A percentile compares a stretch with the other conserved stretches of the same genome.
These are phyloP conservation scores for Ceratocystiopsis sp. DNA, from an alignment of 2,329 filamentous ascomycete genomes.

Conservation along the genomic window DNA sequence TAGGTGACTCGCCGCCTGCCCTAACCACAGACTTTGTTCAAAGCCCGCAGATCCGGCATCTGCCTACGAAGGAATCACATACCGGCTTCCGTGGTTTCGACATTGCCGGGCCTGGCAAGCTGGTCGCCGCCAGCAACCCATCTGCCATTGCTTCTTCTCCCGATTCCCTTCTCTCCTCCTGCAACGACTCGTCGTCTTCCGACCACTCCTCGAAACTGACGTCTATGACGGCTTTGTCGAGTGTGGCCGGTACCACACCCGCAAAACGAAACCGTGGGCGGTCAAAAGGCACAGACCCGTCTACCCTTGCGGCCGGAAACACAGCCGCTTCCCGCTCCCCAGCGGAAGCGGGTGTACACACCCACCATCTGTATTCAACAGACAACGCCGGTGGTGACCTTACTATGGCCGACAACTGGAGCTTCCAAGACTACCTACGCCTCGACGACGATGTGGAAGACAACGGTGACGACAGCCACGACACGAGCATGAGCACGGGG, in stretches of 20 bases:
- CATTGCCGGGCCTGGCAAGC: neutral
- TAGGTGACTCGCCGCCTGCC: conserved; percentile 11
- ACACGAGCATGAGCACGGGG: neutral
- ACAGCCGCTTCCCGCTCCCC: neutral
- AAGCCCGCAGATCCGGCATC: conserved; percentile 2
- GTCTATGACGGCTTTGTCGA: conserved; percentile 8
- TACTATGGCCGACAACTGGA: conserved; percentile 17
- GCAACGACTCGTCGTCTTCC: conserved; percentile 33
- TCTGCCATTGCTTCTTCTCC: conserved; percentile 7
- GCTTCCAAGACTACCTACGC: conserved; percentile 19
- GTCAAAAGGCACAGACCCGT: conserved; percentile 14
- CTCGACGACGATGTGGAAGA: conserved; percentile 22
- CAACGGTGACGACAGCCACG: conserved; percentile 13
- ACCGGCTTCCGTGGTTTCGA: neutral
- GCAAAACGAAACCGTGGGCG: conserved; percentile 5
- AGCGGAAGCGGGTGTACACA: neutral
- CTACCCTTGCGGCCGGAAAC: neutral
- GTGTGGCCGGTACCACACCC: conserved; percentile 3
- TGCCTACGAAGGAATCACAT: neutral
- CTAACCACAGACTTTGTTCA: conserved; percentile 11
- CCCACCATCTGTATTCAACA: too few relatives aligned
- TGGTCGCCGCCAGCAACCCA: conserved; percentile 1
- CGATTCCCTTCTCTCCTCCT: conserved; percentile 14
- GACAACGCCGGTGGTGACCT: too few relatives aligned
- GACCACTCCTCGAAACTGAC: conserved; percentile 22